Percentiles rank a stretch among this genome's conserved stretches.
Conservation (phyloP, 176 grass and related monocot genomes). For the Oryza meridionalis region DNA sequence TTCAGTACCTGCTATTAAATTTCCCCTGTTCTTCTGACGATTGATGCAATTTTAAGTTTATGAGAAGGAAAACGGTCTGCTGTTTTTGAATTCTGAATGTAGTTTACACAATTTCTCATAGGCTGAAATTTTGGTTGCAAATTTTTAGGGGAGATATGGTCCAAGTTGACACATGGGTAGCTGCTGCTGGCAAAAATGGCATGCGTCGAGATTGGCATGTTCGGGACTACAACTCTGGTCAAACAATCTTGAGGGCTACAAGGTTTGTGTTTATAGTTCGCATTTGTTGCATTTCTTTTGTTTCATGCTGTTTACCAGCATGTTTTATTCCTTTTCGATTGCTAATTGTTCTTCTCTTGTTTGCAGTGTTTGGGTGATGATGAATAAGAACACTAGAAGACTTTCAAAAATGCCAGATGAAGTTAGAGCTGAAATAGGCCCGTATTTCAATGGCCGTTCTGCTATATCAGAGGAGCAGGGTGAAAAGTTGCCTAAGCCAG, state of each 20-base stretch:
- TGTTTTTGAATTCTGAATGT: not conserved
- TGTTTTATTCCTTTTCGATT: not conserved
- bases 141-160: conserved; percentile 88
- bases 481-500: conserved; percentile 71
- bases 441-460: conserved; percentile 65
- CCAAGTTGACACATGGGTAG: conserved; percentile 97
- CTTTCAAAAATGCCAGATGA: conserved; percentile 92
- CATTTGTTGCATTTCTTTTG: not conserved
- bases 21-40: not conserved
- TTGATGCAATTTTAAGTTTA: conserved; percentile 9
- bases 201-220: conserved; percentile 99
- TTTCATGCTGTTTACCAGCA: conserved; percentile 8
- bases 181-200: conserved; percentile 93
- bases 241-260: conserved; percentile 87
- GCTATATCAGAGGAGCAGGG: conserved; percentile 75
- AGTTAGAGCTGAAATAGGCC: conserved; percentile 92
- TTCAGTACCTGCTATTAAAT: not conserved
- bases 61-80: not conserved
- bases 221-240: conserved; percentile 74
- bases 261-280: conserved; percentile 56
- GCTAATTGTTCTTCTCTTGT: conserved; percentile 12
- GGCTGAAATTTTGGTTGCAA: not conserved
- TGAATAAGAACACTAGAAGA: conserved; percentile 92
- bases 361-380: conserved; percentile 98
- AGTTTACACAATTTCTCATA: not conserved